A percentile compares a stretch with the other conserved stretches of the same genome.
phyloP scores from a whole-genome alignment of 805 yeast species.

The Priceomyces medius region DNA sequence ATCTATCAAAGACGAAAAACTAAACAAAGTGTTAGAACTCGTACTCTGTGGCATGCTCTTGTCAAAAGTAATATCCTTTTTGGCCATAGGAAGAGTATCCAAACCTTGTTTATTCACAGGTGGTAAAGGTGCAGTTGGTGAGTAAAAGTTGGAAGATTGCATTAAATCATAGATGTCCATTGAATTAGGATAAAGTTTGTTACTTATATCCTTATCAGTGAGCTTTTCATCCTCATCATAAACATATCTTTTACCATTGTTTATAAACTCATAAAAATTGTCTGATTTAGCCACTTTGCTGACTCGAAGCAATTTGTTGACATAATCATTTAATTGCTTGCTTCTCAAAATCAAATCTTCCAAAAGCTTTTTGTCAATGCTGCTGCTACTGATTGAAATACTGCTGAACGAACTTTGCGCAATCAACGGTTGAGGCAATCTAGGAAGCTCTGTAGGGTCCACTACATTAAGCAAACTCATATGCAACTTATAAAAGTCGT shows the following conservation, averaged over 20 bases:
- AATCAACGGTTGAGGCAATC: slow-evolving; percentile 29
- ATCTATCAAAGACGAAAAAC: slow-evolving; percentile 29
- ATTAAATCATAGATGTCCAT: slow-evolving; percentile 14
- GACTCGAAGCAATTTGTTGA: slow-evolving; percentile 18
- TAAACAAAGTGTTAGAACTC: slow-evolving; percentile 23
- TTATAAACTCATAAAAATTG: slow-evolving; percentile 12
- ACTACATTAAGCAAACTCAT: slow-evolving; percentile 9
- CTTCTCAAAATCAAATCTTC: slow-evolving; percentile 20
- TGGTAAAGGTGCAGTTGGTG: slow-evolving; percentile 26
- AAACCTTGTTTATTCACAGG: slow-evolving; percentile 6
- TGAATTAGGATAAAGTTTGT: slow-evolving; percentile 20
- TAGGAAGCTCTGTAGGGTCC: slow-evolving; percentile 18
- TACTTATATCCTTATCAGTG: slow-evolving; percentile 13
- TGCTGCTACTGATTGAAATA: neutral
- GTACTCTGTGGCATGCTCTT: slow-evolving; percentile 11
- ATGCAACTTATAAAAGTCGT: slow-evolving; percentile 37
- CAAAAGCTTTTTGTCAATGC: slow-evolving; percentile 15
- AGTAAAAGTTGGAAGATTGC: slow-evolving; percentile 13
- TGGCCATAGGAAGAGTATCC: neutral
- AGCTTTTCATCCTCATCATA: neutral
- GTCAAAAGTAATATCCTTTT: slow-evolving; percentile 13
- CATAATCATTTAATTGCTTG: slow-evolving; percentile 24
- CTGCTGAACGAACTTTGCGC: slow-evolving; percentile 5
- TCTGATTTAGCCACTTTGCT: slow-evolving; percentile 11
- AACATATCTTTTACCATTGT: neutral